Conservation (phyloP, 352 stramenopile species). For the Globisporangium okanoganense region DNA sequence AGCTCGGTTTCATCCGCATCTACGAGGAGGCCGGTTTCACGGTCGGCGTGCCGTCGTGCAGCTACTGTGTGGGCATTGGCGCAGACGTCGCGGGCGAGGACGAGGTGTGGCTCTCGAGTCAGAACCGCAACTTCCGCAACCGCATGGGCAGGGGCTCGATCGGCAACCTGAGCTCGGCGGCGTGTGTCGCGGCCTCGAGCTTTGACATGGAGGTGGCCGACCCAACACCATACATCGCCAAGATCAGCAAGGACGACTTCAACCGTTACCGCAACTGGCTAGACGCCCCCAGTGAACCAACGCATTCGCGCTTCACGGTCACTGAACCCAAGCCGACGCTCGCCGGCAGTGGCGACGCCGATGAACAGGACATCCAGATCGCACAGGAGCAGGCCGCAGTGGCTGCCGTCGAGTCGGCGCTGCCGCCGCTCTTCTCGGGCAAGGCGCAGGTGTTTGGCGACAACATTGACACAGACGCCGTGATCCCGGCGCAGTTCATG, state of each 20-base stretch:
- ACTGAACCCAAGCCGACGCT: constrained; percentile 44
- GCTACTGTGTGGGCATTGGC: constrained; percentile 79
- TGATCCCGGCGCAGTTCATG: constrained; percentile 84
- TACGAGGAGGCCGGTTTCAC: constrained; percentile 80
- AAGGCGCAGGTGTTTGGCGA: constrained; percentile 75
- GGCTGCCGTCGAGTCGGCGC: constrained; percentile 43
- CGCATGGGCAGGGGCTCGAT: constrained; percentile 83
- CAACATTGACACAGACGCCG: constrained; percentile 79
- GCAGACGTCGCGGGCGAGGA: constrained; percentile 67
- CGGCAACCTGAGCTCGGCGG: constrained; percentile 66
- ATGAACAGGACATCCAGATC: constrained; percentile 29
- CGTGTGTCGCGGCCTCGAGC: constrained; percentile 67
- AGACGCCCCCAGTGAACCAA: constrained; percentile 22
- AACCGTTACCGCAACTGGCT: constrained; percentile 80
- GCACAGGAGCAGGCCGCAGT: constrained; percentile 55
- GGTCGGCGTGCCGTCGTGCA: constrained; percentile 72
- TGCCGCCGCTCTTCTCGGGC: constrained; percentile 55
- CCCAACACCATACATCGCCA: constrained; percentile 54
- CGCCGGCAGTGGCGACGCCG: constrained; percentile 14
- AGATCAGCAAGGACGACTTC: constrained; percentile 71
- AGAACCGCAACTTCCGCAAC: constrained; percentile 87
- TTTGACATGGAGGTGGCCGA: constrained; percentile 78
- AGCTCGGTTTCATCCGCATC: constrained; percentile 62
- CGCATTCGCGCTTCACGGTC: constrained; percentile 36
- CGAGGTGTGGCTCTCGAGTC: constrained; percentile 78